Evolutionary conservation across 805 yeast genomes (phyloP).

Genomic region (Clavispora vitiphila): DNA sequence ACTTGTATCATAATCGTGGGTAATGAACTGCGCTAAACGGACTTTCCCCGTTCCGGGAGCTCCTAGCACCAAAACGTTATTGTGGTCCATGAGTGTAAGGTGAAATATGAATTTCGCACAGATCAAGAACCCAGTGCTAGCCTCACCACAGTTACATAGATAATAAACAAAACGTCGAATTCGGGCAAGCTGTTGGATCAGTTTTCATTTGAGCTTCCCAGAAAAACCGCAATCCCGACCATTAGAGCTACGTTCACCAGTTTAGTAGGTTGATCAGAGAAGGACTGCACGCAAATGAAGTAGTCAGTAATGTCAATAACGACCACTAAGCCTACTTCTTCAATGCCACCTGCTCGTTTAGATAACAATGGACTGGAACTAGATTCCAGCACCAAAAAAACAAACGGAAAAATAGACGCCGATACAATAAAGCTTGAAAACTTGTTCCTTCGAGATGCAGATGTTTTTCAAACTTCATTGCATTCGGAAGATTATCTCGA

Average conservation of each 20-base stretch:
- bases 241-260: too few species aligned
- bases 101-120: neutral
- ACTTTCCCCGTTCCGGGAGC: slow-evolving; percentile 39
- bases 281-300: neutral
- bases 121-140: neutral
- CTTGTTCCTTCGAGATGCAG: slow-evolving; percentile 36
- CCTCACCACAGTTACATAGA: too few species aligned
- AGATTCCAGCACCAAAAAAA: neutral
- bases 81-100: slow-evolving; percentile 10
- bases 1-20: slow-evolving; percentile 25
- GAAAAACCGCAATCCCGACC: too few species aligned
- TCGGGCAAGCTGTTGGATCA: too few species aligned
- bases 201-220: too few species aligned
- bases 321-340: neutral
- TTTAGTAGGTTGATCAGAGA: neutral
- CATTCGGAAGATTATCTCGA: slow-evolving; percentile 69
- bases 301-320: neutral
- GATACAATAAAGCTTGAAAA: slow-evolving; percentile 32
- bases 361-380: slow-evolving; percentile 3
- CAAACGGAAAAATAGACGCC: neutral
- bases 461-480: slow-evolving; percentile 42
- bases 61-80: slow-evolving; percentile 44
- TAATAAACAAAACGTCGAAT: too few species aligned
- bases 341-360: slow-evolving; percentile 4
- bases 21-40: slow-evolving; percentile 22